Conservation (phyloP, 2,329 filamentous ascomycete genomes). For the Aspergillus sp. region DNA sequence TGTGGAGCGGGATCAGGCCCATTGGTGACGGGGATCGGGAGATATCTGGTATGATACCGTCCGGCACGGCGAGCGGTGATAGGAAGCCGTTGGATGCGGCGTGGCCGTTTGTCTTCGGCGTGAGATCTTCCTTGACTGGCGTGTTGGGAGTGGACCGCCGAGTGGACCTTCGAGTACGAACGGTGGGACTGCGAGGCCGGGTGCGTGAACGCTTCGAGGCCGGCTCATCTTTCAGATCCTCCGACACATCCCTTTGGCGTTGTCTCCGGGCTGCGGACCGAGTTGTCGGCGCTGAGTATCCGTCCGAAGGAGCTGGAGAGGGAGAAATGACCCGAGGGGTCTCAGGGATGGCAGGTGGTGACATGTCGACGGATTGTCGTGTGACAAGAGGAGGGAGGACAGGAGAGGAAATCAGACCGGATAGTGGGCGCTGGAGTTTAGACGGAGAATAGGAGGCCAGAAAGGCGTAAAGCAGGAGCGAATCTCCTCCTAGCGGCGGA, state of each 20-base stretch:
- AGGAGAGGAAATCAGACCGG: constrained; percentile 25
- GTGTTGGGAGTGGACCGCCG: constrained; percentile 43
- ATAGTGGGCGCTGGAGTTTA: constrained; percentile 21
- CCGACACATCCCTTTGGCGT: constrained; percentile 49
- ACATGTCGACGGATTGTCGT: constrained; percentile 35
- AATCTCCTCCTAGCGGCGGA: constrained; percentile 25
- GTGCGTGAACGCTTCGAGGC: constrained; percentile 61
- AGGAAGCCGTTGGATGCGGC: constrained; percentile 38
- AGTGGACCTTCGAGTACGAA: constrained; percentile 48
- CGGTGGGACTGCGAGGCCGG: constrained; percentile 51
- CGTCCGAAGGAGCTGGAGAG: constrained; percentile 70
- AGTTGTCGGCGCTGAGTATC: constrained; percentile 72
- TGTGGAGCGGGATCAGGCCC: constrained; percentile 91
- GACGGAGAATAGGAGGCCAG: constrained; percentile 20
- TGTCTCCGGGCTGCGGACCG: constrained; percentile 66
- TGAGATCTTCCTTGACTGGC: constrained; percentile 36
- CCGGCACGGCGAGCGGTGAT: constrained; percentile 39
- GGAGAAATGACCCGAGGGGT: constrained; percentile 89
- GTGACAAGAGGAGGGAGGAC: constrained; percentile 51
- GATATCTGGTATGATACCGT: constrained; percentile 79
- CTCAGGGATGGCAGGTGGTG: constrained; percentile 61
- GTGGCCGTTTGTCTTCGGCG: constrained; percentile 37
- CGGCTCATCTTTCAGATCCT: constrained; percentile 50
- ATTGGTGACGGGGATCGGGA: constrained; percentile 90
- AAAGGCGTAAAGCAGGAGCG: constrained; percentile 20